A percentile compares a stretch with the other conserved stretches of the same genome.
These are phyloP conservation scores for Juglanconis oblonga DNA, from an alignment of 2,329 filamentous ascomycete species.

Conservation along the genomic window DNA sequence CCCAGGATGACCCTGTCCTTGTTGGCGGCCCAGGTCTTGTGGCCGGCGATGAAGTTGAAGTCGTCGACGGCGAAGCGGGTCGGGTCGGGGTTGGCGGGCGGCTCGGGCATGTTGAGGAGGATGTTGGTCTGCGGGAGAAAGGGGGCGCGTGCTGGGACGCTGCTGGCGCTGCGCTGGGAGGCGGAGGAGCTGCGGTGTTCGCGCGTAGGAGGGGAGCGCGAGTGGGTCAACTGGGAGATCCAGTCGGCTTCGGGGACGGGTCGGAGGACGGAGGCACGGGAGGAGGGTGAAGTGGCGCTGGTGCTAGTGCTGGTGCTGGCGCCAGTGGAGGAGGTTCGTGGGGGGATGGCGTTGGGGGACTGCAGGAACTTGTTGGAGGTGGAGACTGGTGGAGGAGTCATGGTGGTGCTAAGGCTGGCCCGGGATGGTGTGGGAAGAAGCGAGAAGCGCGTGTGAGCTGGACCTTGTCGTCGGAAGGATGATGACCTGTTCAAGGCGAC, in stretches of 20 bases:
- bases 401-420: not conserved
- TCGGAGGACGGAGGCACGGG: slow-evolving; percentile 38
- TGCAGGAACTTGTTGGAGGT: slow-evolving; percentile 32
- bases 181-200: slow-evolving; percentile 18
- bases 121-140: slow-evolving; percentile 29
- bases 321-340: slow-evolving; percentile 67
- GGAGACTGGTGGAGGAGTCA: slow-evolving; percentile 22
- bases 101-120: slow-evolving; percentile 32
- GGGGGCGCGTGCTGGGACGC: slow-evolving; percentile 19
- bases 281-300: not conserved
- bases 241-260: slow-evolving; percentile 61
- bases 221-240: slow-evolving; percentile 43
- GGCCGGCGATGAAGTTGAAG: slow-evolving; percentile 46
- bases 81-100: slow-evolving; percentile 43
- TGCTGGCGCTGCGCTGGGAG: slow-evolving; percentile 9
- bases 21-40: slow-evolving; percentile 62
- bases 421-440: not conserved
- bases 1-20: slow-evolving; percentile 77
- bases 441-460: no score
- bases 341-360: slow-evolving; percentile 68
- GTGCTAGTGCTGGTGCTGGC: slow-evolving; percentile 34
- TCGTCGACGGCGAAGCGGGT: slow-evolving; percentile 53
- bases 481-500: no score
- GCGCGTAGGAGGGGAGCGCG: slow-evolving; percentile 18
- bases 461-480: no score